phyloP scores from a whole-genome alignment of 495 filamentous ascomycete species.

The Penicillium lagena region DNA sequence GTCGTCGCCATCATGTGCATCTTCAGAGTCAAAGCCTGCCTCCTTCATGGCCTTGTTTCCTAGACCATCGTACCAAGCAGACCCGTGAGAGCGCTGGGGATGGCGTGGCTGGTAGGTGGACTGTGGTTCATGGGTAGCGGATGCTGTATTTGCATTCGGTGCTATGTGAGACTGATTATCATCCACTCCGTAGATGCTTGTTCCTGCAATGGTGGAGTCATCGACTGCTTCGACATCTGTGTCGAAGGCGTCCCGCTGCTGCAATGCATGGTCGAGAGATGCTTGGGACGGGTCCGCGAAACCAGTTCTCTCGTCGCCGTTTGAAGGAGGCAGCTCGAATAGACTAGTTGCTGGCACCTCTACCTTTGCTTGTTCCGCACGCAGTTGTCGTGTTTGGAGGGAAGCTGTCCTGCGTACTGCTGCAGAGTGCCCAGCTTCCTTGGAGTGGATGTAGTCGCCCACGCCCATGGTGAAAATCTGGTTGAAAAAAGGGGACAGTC shows the following conservation, averaged over 20 bases:
- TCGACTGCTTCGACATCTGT: constrained; percentile 41
- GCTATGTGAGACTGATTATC: constrained; percentile 23
- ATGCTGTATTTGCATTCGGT: constrained; percentile 12
- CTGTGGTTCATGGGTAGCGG: constrained; percentile 11
- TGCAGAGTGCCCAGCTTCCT: constrained; percentile 27
- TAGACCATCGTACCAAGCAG: constrained; percentile 31
- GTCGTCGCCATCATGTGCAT: constrained; percentile 15
- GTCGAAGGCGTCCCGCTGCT: constrained; percentile 33
- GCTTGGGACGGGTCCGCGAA: background rate
- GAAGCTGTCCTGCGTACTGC: background rate
- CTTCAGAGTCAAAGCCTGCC: constrained; percentile 31
- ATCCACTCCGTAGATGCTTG: constrained; percentile 31
- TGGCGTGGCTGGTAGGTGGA: constrained; percentile 24
- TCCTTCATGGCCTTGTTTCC: constrained; percentile 31
- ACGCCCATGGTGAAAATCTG: constrained; percentile 29
- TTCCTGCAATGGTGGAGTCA: constrained; percentile 40
- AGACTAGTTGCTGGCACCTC: constrained; percentile 23
- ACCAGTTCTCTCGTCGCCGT: constrained; percentile 8
- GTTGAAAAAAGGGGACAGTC: background rate
- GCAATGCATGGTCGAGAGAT: too few species aligned
- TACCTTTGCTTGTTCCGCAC: constrained; percentile 32
- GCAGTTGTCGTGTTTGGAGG: constrained; percentile 21
- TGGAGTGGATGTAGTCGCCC: constrained; percentile 40
- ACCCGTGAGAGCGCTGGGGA: constrained; percentile 16
- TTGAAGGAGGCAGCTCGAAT: constrained; percentile 8